Conservation (phyloP, 2,329 filamentous ascomycete species). For the Diaporthe aspalathi region DNA sequence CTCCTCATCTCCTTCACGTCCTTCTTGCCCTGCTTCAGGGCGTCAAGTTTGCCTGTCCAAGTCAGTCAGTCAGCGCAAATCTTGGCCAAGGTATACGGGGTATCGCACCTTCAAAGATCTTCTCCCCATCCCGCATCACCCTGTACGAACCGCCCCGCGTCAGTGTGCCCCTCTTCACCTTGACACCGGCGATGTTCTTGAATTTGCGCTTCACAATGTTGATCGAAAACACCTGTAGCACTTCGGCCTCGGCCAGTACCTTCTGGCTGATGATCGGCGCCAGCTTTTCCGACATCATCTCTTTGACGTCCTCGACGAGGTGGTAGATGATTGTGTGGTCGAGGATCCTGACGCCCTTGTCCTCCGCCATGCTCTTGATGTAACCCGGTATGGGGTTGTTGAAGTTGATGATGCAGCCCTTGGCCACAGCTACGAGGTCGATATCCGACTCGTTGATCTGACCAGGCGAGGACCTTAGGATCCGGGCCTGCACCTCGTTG, state of each 20-base stretch:
- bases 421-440: conserved; percentile 83
- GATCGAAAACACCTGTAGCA: conserved; percentile 86
- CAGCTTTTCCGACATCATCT: conserved; percentile 75
- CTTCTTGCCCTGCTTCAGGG: conserved; percentile 93
- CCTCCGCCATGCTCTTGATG: conserved; percentile 76
- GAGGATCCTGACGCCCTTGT: conserved; percentile 79
- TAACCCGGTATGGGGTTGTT: conserved; percentile 77
- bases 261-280: conserved; percentile 73
- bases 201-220: conserved; percentile 77
- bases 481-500: conserved; percentile 80
- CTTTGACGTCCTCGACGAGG: conserved; percentile 78
- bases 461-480: conserved; percentile 84
- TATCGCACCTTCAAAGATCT: conserved; percentile 83
- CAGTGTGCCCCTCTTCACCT: conserved; percentile 83
- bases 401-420: conserved; percentile 86
- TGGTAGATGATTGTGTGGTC: conserved; percentile 91
- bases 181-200: conserved; percentile 86
- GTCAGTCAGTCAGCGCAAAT: conserved; percentile 38
- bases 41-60: conserved; percentile 75
- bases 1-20: conserved; percentile 91
- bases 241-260: conserved; percentile 88
- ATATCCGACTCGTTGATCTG: conserved; percentile 87
- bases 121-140: conserved; percentile 76
- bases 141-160: conserved; percentile 72
- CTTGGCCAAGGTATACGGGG: background rate